Evolutionary conservation across 2,329 filamentous ascomycete genomes (phyloP), one percentile per base, ranked within the genome.

Genomic region (Zymoseptoria passerinii): DNA sequence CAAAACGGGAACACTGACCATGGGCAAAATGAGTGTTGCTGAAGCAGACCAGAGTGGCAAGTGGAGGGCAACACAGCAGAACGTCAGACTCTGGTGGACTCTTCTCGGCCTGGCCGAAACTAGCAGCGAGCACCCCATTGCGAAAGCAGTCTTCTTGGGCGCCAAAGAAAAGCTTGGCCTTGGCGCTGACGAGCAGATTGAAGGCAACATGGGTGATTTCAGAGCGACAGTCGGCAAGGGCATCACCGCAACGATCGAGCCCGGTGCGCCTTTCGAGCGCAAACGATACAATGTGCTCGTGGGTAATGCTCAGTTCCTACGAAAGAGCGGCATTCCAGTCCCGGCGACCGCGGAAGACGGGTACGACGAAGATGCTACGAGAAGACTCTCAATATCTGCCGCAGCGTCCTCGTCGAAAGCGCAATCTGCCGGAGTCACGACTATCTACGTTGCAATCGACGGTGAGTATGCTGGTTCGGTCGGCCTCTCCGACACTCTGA

Each of bases 41-140:
- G 84, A 86, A 58, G 79, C 82, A 20, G 84, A 83, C 53, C 79
- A 92, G 40, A 82, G 83, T 29, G 75, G 83, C 7, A 73, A 79
- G 1, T 97, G 92, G 92, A 79, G 82, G 50, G 80, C 81, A 23
- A 85, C 80, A 57, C 83, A 87, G 29, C 83, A 82, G 79, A 83
- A 84, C 58, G 84, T 82, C 60, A 84, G 84, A 35, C 80, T 95
- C 3, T 99, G 92, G 92, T 99, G 94, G 94, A 85, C 89, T n/a
- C 81, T 96, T 61, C 85, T 99, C 58, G 94, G 92, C 50, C 85
- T 97, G n/a, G 88, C 92, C 0, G 94, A 99, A 76, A 91, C 91
- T 83, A 89, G 90, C 64, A 96, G 90, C 69, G 94, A 99, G 74
- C 94, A 99, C 70, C 94, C 94, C 0, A 89, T 97, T 58, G 94